Percentiles rank a stretch among this genome's conserved stretches.
phyloP scores from a whole-genome alignment of 345 rosid species.

The Microthlaspi erraticum region DNA sequence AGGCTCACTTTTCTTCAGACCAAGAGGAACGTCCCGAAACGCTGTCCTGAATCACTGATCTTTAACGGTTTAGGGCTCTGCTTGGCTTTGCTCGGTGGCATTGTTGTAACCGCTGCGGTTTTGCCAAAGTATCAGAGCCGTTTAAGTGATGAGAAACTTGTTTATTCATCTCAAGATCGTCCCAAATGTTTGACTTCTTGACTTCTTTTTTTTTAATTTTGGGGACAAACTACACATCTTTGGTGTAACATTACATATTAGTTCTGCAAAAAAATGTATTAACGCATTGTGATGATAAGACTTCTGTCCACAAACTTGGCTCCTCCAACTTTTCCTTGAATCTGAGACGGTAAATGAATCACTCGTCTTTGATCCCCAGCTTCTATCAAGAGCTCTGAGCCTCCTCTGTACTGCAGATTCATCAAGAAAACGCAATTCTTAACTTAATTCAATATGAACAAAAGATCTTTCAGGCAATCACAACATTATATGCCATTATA shows the following conservation, averaged over 20 bases:
- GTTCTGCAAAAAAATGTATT: constrained; percentile 21
- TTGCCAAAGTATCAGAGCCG: constrained; percentile 57
- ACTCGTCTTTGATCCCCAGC: constrained; percentile 91
- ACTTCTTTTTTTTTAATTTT: not conserved
- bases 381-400: constrained; percentile 85
- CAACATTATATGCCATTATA: constrained; percentile 13
- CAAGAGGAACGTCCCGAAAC: constrained; percentile 50
- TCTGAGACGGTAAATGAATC: constrained; percentile 62
- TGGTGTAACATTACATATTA: constrained; percentile 33
- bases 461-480: not conserved
- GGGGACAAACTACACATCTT: constrained; percentile 21
- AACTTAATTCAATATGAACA: not conserved
- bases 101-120: constrained; percentile 67
- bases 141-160: constrained; percentile 43
- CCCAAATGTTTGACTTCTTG: constrained; percentile 59
- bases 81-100: constrained; percentile 70
- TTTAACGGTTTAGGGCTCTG: constrained; percentile 74
- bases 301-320: constrained; percentile 79
- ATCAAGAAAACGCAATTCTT: constrained; percentile 16
- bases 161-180: constrained; percentile 51
- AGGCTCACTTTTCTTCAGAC: constrained; percentile 73
- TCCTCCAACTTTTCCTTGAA: constrained; percentile 87
- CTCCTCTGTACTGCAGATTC: constrained; percentile 82
- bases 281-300: constrained; percentile 74
- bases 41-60: constrained; percentile 66